These are phyloP conservation scores for Leccinum boreale DNA, from an alignment of 768 basidiomycete genomes.

Conservation along the genomic window DNA sequence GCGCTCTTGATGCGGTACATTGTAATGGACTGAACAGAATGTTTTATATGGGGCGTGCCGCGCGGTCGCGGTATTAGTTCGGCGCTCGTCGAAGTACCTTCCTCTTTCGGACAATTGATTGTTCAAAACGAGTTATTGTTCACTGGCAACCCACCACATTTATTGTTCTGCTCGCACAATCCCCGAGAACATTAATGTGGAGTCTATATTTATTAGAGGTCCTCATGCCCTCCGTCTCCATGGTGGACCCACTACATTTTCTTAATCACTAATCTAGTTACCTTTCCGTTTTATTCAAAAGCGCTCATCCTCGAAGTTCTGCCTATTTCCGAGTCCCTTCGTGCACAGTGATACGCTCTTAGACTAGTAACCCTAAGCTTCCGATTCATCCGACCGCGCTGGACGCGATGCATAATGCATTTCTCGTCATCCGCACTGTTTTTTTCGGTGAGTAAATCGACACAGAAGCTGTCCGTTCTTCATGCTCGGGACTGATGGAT, in stretches of 20 bases:
- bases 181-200: conserved; percentile 3
- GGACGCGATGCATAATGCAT: conserved; percentile 44
- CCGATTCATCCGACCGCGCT: conserved; percentile 3
- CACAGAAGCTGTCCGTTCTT: background rate
- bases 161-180: conserved; percentile 22
- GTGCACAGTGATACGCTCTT: background rate
- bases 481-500: background rate
- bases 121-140: conserved; percentile 11
- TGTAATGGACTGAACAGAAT: background rate
- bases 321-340: background rate
- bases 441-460: conserved; percentile 46
- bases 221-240: conserved; percentile 14
- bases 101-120: conserved; percentile 27
- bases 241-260: conserved; percentile 16
- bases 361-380: conserved; percentile 14
- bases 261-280: conserved; percentile 7
- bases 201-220: conserved; percentile 12
- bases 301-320: background rate
- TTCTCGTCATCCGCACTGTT: conserved; percentile 55
- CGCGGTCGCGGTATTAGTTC: background rate
- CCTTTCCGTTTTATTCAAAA: background rate
- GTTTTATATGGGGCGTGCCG: too few species aligned
- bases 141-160: background rate
- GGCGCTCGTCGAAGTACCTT: background rate
- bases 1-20: background rate